A percentile compares a stretch with the other conserved stretches of the same genome.
Conservation (phyloP, 2,329 filamentous ascomycete species). For the Venturia carpophila region DNA sequence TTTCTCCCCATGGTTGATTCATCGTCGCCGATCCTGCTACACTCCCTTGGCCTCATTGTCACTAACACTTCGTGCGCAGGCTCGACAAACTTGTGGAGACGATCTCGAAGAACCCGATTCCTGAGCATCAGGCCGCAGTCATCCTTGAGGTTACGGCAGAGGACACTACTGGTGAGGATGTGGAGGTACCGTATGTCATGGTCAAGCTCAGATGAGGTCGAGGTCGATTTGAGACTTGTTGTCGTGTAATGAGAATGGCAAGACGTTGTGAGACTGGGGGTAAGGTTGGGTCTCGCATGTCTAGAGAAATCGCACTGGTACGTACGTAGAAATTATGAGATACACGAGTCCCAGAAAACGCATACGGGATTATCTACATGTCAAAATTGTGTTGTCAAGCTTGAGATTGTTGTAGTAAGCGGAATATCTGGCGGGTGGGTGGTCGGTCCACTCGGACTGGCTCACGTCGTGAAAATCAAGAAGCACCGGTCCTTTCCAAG, state of each 20-base stretch:
- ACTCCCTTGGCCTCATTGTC: no score
- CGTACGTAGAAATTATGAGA: slow-evolving; percentile 6
- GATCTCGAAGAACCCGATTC: slow-evolving; percentile 87
- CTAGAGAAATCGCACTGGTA: background rate
- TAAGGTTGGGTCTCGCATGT: background rate
- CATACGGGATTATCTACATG: background rate
- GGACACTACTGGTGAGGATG: slow-evolving; percentile 81
- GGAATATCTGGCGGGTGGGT: no score
- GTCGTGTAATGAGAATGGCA: background rate
- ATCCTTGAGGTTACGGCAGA: slow-evolving; percentile 96
- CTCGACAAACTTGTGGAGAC: slow-evolving; percentile 81
- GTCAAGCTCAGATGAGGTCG: slow-evolving; percentile 53
- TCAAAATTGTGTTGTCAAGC: no score
- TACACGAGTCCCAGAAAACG: background rate
- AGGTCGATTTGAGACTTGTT: background rate
- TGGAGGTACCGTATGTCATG: slow-evolving; percentile 95
- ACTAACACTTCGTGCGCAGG: slow-evolving; percentile 38
- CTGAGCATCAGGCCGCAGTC: slow-evolving; percentile 84
- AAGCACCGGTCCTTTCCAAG: no score
- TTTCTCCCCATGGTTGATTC: slow-evolving; percentile 27
- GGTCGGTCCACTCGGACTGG: no score
- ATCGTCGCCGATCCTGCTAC: background rate
- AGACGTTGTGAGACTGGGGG: background rate
- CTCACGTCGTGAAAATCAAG: no score
- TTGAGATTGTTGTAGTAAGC: no score